A percentile compares a stretch with the other conserved stretches of the same genome.
These are phyloP conservation scores for Pythium grandisporangium DNA, from an alignment of 352 stramenopile genomes.

Conservation along the genomic window DNA sequence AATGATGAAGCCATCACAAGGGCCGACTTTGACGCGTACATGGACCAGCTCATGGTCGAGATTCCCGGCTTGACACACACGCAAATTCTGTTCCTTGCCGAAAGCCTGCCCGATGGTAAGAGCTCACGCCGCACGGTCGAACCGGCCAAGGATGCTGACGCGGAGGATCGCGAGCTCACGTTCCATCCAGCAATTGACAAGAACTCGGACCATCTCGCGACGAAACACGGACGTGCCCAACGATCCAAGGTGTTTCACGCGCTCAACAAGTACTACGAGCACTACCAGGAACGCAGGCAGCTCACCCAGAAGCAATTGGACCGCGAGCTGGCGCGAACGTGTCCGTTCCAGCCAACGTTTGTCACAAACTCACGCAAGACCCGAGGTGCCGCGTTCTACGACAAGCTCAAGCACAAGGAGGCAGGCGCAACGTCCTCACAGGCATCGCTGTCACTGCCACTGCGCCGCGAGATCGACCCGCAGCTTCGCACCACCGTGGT, in stretches of 20 bases:
- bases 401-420: slow-evolving; percentile 23
- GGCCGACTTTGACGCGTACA: slow-evolving; percentile 27
- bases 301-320: slow-evolving; percentile 40
- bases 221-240: slow-evolving; percentile 48
- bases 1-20: slow-evolving; percentile 31
- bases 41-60: slow-evolving; percentile 58
- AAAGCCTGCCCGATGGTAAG: slow-evolving; percentile 34
- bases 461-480: slow-evolving; percentile 3
- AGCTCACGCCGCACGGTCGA: slow-evolving; percentile 12
- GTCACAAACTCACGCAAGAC: slow-evolving; percentile 31
- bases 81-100: slow-evolving; percentile 57
- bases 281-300: slow-evolving; percentile 53
- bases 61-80: slow-evolving; percentile 60
- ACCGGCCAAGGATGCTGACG: slow-evolving; percentile 10
- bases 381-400: slow-evolving; percentile 34
- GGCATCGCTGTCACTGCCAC: background rate
- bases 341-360: slow-evolving; percentile 58
- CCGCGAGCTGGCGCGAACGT: slow-evolving; percentile 40
- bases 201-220: slow-evolving; percentile 50
- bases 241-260: slow-evolving; percentile 52
- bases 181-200: slow-evolving; percentile 61
- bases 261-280: slow-evolving; percentile 65
- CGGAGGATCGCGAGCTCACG: slow-evolving; percentile 45
- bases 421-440: too few relatives aligned
- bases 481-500: slow-evolving; percentile 36